phyloP scores from a whole-genome alignment of 2,329 filamentous ascomycete genomes.

The Aspergillus amoenus region DNA sequence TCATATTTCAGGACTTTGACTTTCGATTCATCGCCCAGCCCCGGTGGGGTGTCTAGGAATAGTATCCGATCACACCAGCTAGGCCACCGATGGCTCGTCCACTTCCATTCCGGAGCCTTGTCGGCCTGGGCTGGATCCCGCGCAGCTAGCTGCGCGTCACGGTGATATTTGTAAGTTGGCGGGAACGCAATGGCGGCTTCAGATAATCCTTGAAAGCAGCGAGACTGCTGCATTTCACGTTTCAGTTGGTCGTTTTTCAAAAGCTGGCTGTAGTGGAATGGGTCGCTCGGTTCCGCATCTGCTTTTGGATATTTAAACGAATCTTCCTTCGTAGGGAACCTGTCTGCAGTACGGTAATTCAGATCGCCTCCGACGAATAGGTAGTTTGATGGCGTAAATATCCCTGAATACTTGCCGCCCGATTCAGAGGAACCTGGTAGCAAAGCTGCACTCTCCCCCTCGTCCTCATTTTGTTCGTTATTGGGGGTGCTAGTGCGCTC shows the following conservation, averaged over 20 bases:
- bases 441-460: slow-evolving; percentile 32
- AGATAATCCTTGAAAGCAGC: slow-evolving; percentile 73
- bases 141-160: slow-evolving; percentile 42
- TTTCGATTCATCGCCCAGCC: slow-evolving; percentile 39
- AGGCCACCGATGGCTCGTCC: slow-evolving; percentile 81
- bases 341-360: slow-evolving; percentile 84
- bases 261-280: slow-evolving; percentile 65
- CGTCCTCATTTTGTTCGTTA: slow-evolving; percentile 35
- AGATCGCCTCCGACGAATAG: slow-evolving; percentile 88
- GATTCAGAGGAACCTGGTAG: slow-evolving; percentile 33
- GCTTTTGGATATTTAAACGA: slow-evolving; percentile 62
- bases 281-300: slow-evolving; percentile 49
- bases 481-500: slow-evolving; percentile 4
- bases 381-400: slow-evolving; percentile 74
- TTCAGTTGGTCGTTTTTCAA: slow-evolving; percentile 76
- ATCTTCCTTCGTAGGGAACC: slow-evolving; percentile 61
- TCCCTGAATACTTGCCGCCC: slow-evolving; percentile 34
- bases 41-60: slow-evolving; percentile 64
- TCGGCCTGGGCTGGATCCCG: slow-evolving; percentile 24
- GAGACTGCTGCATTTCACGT: slow-evolving; percentile 65
- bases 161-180: slow-evolving; percentile 88
- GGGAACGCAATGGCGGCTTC: slow-evolving; percentile 78
- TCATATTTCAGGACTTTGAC: slow-evolving; percentile 8
- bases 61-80: slow-evolving; percentile 92
- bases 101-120: slow-evolving; percentile 59